Evolutionary conservation across 257 asterid species (phyloP).

Genomic region (Solanum rostratum): DNA sequence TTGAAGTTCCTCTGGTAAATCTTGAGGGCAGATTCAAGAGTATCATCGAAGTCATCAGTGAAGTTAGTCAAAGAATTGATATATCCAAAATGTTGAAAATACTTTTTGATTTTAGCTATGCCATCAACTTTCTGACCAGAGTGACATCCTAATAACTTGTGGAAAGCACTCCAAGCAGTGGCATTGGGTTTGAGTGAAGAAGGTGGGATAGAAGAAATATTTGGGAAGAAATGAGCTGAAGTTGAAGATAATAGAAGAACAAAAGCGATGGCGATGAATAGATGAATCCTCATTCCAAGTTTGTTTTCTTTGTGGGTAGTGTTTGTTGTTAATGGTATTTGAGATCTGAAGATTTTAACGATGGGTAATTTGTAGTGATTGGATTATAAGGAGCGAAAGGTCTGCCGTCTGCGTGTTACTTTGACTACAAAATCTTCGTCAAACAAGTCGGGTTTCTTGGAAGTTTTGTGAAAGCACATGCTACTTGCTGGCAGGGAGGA

Average conservation of each 20-base stretch:
- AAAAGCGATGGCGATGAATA: neutral
- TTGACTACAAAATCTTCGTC: neutral
- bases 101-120: conserved; percentile 35
- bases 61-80: conserved; percentile 22
- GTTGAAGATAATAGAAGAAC: neutral
- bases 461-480: neutral
- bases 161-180: conserved; percentile 51
- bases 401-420: neutral
- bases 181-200: conserved; percentile 29
- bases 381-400: no score
- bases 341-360: neutral
- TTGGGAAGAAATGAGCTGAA: conserved; percentile 60
- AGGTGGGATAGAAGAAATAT: conserved; percentile 39
- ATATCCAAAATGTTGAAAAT: conserved; percentile 64
- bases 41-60: conserved; percentile 57
- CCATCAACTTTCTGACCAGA: conserved; percentile 42
- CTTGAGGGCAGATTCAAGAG: conserved; percentile 43
- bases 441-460: neutral
- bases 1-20: conserved; percentile 65
- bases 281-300: neutral
- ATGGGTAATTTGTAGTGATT: neutral
- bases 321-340: neutral
- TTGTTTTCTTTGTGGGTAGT: neutral
- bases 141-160: conserved; percentile 39
- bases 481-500: no score